Conservation (phyloP, 1,139 yeast species). For the Yamadazyma epiphylla region DNA sequence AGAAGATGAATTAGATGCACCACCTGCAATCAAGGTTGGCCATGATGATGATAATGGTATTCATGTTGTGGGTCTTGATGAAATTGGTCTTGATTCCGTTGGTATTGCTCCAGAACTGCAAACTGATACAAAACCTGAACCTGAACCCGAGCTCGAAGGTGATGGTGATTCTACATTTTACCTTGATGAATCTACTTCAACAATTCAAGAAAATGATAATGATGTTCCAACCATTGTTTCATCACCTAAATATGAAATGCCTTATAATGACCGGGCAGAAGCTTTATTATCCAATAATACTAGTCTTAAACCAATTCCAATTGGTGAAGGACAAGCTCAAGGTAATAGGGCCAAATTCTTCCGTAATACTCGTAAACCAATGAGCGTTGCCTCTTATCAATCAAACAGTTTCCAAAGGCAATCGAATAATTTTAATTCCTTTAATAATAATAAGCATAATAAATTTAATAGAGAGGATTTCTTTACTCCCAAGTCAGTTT, state of each 20-base stretch:
- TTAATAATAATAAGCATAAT: conserved; percentile 8
- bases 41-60: conserved; percentile 8
- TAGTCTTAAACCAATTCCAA: conserved; percentile 43
- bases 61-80: conserved; percentile 3
- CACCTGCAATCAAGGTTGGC: conserved; percentile 14
- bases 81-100: conserved; percentile 3
- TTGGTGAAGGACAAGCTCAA: conserved; percentile 12
- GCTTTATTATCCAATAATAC: conserved; percentile 41
- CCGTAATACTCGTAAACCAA: conserved; percentile 55
- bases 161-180: conserved; percentile 14
- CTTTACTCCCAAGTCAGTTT: conserved; percentile 74
- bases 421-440: conserved; percentile 5
- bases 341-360: conserved; percentile 30
- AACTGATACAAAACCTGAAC: background rate
- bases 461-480: conserved; percentile 63
- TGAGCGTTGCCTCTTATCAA: conserved; percentile 58
- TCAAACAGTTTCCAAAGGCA: conserved; percentile 20
- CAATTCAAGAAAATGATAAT: conserved; percentile 3
- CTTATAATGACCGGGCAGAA: conserved; percentile 45
- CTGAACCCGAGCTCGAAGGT: conserved; percentile 2
- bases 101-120: conserved; percentile 2
- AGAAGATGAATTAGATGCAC: conserved; percentile 18
- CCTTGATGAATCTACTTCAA: conserved; percentile 12
- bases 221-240: conserved; percentile 1
- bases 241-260: conserved; percentile 16